Base-by-base conservation (phyloP, 805 yeast genomes). In the Saccharomycopsis guyanensis region DNA sequence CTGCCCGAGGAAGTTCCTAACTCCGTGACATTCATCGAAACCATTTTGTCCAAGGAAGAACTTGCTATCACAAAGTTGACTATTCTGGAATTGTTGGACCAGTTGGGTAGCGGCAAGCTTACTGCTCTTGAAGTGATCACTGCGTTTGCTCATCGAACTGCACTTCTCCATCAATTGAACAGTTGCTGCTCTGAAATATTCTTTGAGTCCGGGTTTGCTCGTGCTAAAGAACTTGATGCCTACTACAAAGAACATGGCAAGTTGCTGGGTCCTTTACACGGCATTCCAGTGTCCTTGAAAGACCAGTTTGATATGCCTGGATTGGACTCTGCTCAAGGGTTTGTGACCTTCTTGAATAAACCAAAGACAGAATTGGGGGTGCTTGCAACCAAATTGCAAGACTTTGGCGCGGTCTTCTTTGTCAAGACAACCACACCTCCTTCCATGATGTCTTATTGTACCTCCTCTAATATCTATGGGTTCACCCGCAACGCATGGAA, bases 341-440 rank as follows among this genome's bases (percentile, higher is more conserved):
- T 68, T 49, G 72, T 71, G 13, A 36, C 46, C 2, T 27, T 45
- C 12, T 12, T 45, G 10, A 41, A 45, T 15, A 27, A 45, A 5
- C 45, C 49, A 3, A 33, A 45, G 22, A 53, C 34, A n/a, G 19
- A 39, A 18, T 40, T 35, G 6, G 24, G 48, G 7, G 41, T 35
- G 23, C 40, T 45, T 15, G 41, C 42, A 3, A 23, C 34, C 25
- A 38, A 38, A 15, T 18, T 40, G 13, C 31, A 24, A n/a, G 35
- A 45, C 8, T 18, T 18, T 42, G 84, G 86, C 40, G 83, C 82
- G 29, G 75, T 80, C 18, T 72, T 78, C 53, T 80, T 72, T 57
- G 76, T 76, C 38, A 70, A 87, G 59, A 80, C 88, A 6, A 73
- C 77, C 47, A 76, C 80, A 59, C 87, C 87, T 3, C 86, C 80